phyloP scores from a whole-genome alignment of 208 protist species.

The Leishmania gerbilli region DNA sequence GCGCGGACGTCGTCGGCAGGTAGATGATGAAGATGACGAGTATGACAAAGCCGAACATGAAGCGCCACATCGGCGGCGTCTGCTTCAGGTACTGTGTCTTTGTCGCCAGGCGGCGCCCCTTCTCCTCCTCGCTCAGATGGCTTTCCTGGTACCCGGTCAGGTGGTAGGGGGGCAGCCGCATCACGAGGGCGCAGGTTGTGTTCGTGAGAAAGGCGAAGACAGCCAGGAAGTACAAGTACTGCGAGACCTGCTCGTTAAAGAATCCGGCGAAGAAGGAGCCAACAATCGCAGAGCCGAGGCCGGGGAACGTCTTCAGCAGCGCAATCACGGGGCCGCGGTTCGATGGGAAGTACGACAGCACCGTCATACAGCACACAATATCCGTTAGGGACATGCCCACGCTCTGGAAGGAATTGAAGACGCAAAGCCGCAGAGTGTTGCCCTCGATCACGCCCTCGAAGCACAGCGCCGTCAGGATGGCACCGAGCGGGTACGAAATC shows the following conservation, averaged over 20 bases:
- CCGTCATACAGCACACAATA: constrained; percentile 42
- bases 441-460: constrained; percentile 44
- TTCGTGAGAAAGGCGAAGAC: constrained; percentile 24
- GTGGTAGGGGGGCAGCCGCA: constrained; percentile 61
- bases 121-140: constrained; percentile 38
- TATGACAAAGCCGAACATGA: constrained; percentile 46
- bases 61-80: constrained; percentile 44
- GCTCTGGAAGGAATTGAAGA: constrained; percentile 35
- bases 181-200: constrained; percentile 35
- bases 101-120: constrained; percentile 26
- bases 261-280: constrained; percentile 38
- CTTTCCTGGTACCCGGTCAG: constrained; percentile 42
- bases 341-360: constrained; percentile 58
- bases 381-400: constrained; percentile 43
- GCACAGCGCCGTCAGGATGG: constrained; percentile 40
- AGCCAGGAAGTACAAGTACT: constrained; percentile 57
- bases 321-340: constrained; percentile 46
- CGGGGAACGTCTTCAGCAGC: constrained; percentile 67
- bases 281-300: constrained; percentile 57
- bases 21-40: constrained; percentile 54
- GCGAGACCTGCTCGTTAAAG: constrained; percentile 30
- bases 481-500: constrained; percentile 29
- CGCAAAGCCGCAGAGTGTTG: constrained; percentile 28
- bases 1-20: constrained; percentile 41
- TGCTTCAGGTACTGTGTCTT: constrained; percentile 50